phyloP scores from a whole-genome alignment of 2,329 filamentous ascomycete genomes.

The Aspergillus texensis region DNA sequence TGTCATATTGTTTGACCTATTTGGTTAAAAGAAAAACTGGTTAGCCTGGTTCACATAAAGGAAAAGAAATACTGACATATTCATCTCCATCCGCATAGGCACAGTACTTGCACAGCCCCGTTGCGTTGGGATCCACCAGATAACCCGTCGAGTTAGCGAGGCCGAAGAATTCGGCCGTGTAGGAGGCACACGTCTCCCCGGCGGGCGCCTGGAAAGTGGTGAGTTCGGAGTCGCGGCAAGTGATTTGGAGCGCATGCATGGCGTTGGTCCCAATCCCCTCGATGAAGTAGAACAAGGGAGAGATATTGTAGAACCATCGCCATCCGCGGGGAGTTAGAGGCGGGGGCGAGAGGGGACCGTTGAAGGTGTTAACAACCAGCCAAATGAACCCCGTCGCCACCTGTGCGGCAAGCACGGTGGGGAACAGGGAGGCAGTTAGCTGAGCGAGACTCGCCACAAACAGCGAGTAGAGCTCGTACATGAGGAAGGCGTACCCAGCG shows the following conservation, averaged over 20 bases:
- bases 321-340: conserved; percentile 75
- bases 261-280: conserved; percentile 74
- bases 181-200: conserved; percentile 3
- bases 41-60: not conserved
- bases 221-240: conserved; percentile 47
- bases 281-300: conserved; percentile 78
- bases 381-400: conserved; percentile 79
- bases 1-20: conserved; percentile 53
- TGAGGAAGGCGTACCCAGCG: conserved; percentile 82
- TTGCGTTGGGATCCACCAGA: conserved; percentile 1
- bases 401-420: conserved; percentile 73
- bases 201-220: not conserved
- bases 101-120: conserved; percentile 7
- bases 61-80: conserved; percentile 45
- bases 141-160: conserved; percentile 4
- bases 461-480: conserved; percentile 78
- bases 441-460: conserved; percentile 64
- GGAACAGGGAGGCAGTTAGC: conserved; percentile 68
- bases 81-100: conserved; percentile 4
- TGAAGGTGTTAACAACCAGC: conserved; percentile 79
- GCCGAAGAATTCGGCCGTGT: not conserved
- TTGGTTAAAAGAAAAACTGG: not conserved
- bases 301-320: conserved; percentile 80
- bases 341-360: conserved; percentile 76
- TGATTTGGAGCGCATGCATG: conserved; percentile 64